A percentile compares a stretch with the other conserved stretches of the same genome.
Conservation (phyloP, 148 eudicot genomes). For the Bassia scoparia region DNA sequence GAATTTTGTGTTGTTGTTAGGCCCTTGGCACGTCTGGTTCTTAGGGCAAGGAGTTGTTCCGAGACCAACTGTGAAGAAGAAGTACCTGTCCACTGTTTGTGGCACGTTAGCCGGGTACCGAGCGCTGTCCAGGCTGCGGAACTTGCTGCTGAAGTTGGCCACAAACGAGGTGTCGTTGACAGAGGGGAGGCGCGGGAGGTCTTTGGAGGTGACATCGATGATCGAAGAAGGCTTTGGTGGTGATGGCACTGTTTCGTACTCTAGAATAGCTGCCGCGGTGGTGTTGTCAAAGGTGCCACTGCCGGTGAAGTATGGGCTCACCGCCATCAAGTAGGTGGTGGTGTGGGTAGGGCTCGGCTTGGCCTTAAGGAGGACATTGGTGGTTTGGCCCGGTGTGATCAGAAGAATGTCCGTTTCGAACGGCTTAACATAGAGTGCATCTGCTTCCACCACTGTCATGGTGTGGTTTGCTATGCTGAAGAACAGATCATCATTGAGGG, state of each 20-base stretch:
- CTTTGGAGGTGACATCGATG: neutral
- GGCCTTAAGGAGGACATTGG: slow-evolving; percentile 57
- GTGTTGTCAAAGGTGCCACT: slow-evolving; percentile 62
- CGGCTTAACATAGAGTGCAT: slow-evolving; percentile 60
- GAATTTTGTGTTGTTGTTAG: slow-evolving; percentile 46
- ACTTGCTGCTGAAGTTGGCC: slow-evolving; percentile 36
- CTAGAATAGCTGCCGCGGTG: slow-evolving; percentile 54
- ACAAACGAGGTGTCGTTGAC: slow-evolving; percentile 52
- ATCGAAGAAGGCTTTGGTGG: slow-evolving; percentile 16
- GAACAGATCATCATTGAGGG: slow-evolving; percentile 74
- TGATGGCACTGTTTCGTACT: slow-evolving; percentile 32
- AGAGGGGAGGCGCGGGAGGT: slow-evolving; percentile 40
- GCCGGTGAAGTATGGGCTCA: slow-evolving; percentile 61
- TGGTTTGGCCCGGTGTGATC: slow-evolving; percentile 68
- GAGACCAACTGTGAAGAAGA: slow-evolving; percentile 56
- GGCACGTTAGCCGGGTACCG: slow-evolving; percentile 53
- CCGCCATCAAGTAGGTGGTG: slow-evolving; percentile 53
- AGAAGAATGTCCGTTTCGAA: slow-evolving; percentile 45
- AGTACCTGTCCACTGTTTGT: slow-evolving; percentile 34
- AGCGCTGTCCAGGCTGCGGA: slow-evolving; percentile 44
- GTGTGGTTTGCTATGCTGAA: slow-evolving; percentile 65
- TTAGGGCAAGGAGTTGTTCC: slow-evolving; percentile 55
- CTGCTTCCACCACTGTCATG: slow-evolving; percentile 58
- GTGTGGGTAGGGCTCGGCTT: slow-evolving; percentile 31
- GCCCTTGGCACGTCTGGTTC: slow-evolving; percentile 67